Percentiles rank a stretch among this genome's conserved stretches.
These are phyloP conservation scores for Fraxinus pennsylvanica DNA, from an alignment of 257 asterid species.

Conservation along the genomic window DNA sequence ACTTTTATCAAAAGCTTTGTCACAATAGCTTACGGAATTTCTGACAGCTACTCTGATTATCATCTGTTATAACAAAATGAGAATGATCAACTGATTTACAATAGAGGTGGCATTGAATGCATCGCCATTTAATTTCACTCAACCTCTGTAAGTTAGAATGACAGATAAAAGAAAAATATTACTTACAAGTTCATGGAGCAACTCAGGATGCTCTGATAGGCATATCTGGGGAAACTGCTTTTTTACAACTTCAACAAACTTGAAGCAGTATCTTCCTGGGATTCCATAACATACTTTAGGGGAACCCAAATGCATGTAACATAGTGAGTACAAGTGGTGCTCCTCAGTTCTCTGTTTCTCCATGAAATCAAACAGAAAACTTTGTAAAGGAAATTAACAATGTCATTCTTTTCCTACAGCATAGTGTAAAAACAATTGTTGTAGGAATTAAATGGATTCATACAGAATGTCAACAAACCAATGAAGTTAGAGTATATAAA, in stretches of 20 bases:
- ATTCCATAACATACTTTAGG: constrained; percentile 70
- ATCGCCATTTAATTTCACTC: neutral
- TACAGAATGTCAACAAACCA: neutral
- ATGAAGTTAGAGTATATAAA: constrained; percentile 9
- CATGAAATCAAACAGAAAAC: constrained; percentile 37
- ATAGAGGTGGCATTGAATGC: constrained; percentile 3
- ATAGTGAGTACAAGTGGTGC: constrained; percentile 75
- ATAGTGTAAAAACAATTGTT: neutral
- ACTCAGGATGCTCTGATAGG: constrained; percentile 49
- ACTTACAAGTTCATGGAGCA: constrained; percentile 67
- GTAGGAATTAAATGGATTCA: neutral
- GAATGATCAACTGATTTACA: constrained; percentile 5
- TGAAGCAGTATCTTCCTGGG: constrained; percentile 65
- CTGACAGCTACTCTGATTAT: constrained; percentile 1
- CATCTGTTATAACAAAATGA: neutral
- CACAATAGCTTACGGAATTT: neutral
- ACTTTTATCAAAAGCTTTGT: neutral
- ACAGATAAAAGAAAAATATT: constrained; percentile 13
- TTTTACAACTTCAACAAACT: constrained; percentile 58
- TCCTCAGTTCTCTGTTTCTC: constrained; percentile 66
- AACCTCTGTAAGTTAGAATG: constrained; percentile 6
- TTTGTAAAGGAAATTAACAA: constrained; percentile 16
- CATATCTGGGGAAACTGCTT: constrained; percentile 50
- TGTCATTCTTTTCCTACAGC: neutral
- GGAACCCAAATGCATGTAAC: constrained; percentile 71